phyloP scores from a whole-genome alignment of 2,329 filamentous ascomycete genomes.

The Torrubiellomyces zombiae region DNA sequence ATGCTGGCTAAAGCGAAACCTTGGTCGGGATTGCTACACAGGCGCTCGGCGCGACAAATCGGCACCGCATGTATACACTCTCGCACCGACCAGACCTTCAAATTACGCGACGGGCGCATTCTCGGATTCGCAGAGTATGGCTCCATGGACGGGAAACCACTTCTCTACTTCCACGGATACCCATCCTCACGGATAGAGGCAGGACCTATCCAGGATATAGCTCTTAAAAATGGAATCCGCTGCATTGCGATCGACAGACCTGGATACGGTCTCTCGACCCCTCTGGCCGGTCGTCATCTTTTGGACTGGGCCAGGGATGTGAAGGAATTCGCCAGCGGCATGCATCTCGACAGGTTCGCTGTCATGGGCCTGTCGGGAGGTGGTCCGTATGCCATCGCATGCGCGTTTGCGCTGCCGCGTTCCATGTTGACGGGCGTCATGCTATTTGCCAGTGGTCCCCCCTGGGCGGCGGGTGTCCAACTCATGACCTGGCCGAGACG shows the following conservation, averaged over 20 bases:
- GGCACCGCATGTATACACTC: too few relatives aligned
- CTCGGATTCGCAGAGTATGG: constrained; percentile 25
- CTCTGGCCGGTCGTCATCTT: constrained; percentile 14
- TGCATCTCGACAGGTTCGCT: constrained; percentile 12
- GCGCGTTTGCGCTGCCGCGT: constrained; percentile 13
- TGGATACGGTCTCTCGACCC: constrained; percentile 23
- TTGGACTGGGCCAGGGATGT: constrained; percentile 19
- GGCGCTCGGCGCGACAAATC: too few relatives aligned
- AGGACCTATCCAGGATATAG: constrained; percentile 10
- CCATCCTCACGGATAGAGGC: constrained; percentile 23
- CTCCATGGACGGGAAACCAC: constrained; percentile 10
- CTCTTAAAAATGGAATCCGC: constrained; percentile 11
- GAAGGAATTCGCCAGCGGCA: constrained; percentile 10
- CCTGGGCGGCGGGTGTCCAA: constrained; percentile 16
- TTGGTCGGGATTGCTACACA: too few relatives aligned
- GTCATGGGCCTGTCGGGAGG: constrained; percentile 19
- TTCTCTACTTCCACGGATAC: constrained; percentile 26
- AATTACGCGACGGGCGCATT: constrained; percentile 20
- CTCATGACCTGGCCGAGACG: constrained; percentile 12
- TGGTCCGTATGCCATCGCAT: constrained; percentile 19
- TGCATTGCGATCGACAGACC: constrained; percentile 24
- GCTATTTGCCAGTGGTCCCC: constrained; percentile 18
- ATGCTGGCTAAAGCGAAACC: too few relatives aligned
- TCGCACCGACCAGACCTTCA: constrained; percentile 16
- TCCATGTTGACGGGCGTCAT: constrained; percentile 17